Base-by-base conservation (phyloP, 2,329 filamentous ascomycete genomes). In the Ceratocystis destructans region DNA sequence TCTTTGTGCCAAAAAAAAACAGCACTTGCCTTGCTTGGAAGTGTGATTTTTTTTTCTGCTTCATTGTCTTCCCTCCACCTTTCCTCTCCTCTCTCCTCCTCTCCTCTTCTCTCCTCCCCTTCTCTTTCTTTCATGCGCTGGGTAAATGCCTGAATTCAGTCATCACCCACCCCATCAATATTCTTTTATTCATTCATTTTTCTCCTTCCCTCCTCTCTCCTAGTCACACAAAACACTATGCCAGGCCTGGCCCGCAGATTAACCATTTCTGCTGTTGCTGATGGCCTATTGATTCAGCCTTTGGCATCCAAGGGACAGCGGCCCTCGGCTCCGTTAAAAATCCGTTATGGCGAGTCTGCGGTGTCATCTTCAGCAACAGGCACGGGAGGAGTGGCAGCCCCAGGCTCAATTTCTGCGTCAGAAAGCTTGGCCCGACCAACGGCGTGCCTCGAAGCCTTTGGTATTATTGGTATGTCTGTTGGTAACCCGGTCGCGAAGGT, bases 261-360 rank as follows among this genome's bases (percentile, higher is more conserved):
- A 66, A 74, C 91, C 70, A 84, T 96, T 70, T 87, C 87, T 75
- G 90, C 91, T 66, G 86, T 90, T 31, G 83, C 87, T 65, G 91
- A 96, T 72, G 91, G 91, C 67, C 80, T 96, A 64, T 79, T 96
- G 69, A 81, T 96, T 57, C 89, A 94, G 72, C 87, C 89, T 31
- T 77, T 88, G 37, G 80, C 83, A 20, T 76, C 79, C 65, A 85
- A 84, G 72, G 82, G 85, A 72, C 80, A 83, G 73, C 75, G 79
- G 48, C 76, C 82, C 31, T 73, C 77, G 65, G 79, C 81, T 68
- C 79, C 85, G 25, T 79, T 91, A 64, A 85, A 83, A 71, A 82
- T 96, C 69, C 85, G 85, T 71, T 96, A 95, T 71, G 80, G 79
- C 62, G 82, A 84, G 72, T 77, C 64, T 8, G 63, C 66, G 1